Evolutionary conservation across 352 stramenopile genomes (phyloP).

Genomic region (Peronospora farinosa): DNA sequence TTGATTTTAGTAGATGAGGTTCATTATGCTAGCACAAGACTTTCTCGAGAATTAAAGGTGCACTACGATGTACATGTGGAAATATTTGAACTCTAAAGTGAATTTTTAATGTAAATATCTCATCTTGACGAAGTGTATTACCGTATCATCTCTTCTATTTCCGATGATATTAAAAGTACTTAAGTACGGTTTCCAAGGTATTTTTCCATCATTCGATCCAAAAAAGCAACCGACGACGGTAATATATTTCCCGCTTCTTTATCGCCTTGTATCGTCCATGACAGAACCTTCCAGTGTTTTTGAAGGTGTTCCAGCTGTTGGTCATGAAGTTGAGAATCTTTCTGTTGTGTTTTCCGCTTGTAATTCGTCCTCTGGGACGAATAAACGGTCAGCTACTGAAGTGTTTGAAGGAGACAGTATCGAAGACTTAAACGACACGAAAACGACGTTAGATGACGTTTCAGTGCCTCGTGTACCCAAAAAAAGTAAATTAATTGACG

Average conservation of each 20-base stretch:
- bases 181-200: constrained; percentile 9
- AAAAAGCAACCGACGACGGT: constrained; percentile 1
- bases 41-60: constrained; percentile 27
- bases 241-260: neutral
- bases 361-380: neutral
- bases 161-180: neutral
- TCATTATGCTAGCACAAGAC: constrained; percentile 14
- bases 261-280: constrained; percentile 11
- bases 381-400: constrained; percentile 27
- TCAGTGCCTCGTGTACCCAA: constrained; percentile 45
- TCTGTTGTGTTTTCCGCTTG: neutral
- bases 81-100: constrained; percentile 26
- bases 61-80: constrained; percentile 45
- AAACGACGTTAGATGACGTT: constrained; percentile 64
- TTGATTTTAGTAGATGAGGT: constrained; percentile 27
- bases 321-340: constrained; percentile 1
- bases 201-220: neutral
- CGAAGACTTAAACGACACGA: constrained; percentile 22
- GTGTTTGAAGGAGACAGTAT: constrained; percentile 23
- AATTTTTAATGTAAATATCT: constrained; percentile 1
- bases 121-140: neutral
- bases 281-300: constrained; percentile 14
- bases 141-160: neutral
- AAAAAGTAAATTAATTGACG: constrained; percentile 40
- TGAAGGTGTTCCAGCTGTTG: neutral